A percentile compares a stretch with the other conserved stretches of the same genome.
These are phyloP conservation scores for Coemansia sp. DNA, from an alignment of 192 early-diverging fungal genomes.

Conservation along the genomic window DNA sequence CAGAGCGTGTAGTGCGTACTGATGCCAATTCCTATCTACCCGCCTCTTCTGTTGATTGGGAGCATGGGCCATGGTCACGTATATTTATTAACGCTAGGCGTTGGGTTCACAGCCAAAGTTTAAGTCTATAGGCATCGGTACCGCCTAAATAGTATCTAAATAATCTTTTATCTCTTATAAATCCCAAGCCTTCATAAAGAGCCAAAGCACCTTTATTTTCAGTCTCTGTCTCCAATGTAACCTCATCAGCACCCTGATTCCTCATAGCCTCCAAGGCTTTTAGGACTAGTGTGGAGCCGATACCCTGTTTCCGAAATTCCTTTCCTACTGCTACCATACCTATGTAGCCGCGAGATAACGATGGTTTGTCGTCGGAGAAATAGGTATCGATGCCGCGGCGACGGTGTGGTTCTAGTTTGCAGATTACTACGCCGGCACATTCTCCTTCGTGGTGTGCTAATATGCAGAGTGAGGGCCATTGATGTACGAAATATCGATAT, in stretches of 20 bases:
- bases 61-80: conserved; percentile 83
- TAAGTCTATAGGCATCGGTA: conserved; percentile 85
- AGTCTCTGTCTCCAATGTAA: conserved; percentile 85
- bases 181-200: conserved; percentile 90
- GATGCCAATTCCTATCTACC: conserved; percentile 91
- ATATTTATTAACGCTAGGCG: conserved; percentile 92
- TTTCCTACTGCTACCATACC: conserved; percentile 96
- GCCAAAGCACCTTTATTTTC: conserved; percentile 82
- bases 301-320: conserved; percentile 75
- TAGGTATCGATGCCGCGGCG: conserved; percentile 23
- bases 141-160: conserved; percentile 94
- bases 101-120: conserved; percentile 74
- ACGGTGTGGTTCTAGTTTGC: conserved; percentile 73
- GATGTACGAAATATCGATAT: conserved; percentile 94
- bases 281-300: conserved; percentile 76
- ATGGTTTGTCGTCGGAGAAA: conserved; percentile 11
- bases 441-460: conserved; percentile 60
- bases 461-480: conserved; percentile 89
- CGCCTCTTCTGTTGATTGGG: conserved; percentile 55
- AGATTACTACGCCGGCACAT: conserved; percentile 88
- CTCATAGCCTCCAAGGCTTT: conserved; percentile 79
- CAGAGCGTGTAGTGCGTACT: conserved; percentile 87
- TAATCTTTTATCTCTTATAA: conserved; percentile 90
- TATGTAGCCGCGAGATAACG: conserved; percentile 83
- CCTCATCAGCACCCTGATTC: conserved; percentile 77